Evolutionary conservation across 2,329 filamentous ascomycete species (phyloP).

Genomic region (Torrubiella hemipterigena): DNA sequence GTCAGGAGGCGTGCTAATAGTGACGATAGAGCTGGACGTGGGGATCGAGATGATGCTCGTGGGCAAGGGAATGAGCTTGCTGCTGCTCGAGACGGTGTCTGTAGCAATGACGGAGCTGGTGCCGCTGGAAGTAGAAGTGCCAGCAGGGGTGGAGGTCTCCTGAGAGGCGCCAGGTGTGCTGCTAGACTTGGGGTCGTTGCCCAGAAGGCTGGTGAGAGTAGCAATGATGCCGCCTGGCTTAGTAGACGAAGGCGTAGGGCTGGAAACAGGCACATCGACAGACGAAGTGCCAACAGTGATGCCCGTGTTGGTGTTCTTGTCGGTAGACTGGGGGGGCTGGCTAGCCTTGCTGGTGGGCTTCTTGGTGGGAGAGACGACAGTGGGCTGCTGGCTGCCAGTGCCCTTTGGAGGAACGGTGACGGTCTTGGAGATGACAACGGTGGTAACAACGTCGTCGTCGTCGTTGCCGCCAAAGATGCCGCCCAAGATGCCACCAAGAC

Average conservation of each 20-base stretch:
- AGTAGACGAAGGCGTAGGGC: constrained; percentile 6
- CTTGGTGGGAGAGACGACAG: constrained; percentile 11
- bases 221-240: constrained; percentile 10
- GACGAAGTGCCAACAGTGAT: constrained; percentile 17
- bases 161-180: constrained; percentile 3
- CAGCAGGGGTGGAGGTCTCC: neutral
- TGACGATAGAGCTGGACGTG: no score
- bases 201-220: constrained; percentile 10
- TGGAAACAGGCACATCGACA: constrained; percentile 8
- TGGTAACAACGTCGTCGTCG: constrained; percentile 14
- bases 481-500: neutral
- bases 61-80: no score
- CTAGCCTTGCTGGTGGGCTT: constrained; percentile 1
- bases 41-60: neutral
- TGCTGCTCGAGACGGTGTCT: neutral
- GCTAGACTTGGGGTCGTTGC: constrained; percentile 5
- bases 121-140: neutral
- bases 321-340: constrained; percentile 4
- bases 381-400: constrained; percentile 6
- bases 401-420: constrained; percentile 3
- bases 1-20: no score
- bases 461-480: neutral
- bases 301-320: constrained; percentile 6
- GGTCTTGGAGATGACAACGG: constrained; percentile 9
- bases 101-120: constrained; percentile 1